Conservation (phyloP, 2,329 filamentous ascomycete genomes). For the Paramyrothecium roridum region DNA sequence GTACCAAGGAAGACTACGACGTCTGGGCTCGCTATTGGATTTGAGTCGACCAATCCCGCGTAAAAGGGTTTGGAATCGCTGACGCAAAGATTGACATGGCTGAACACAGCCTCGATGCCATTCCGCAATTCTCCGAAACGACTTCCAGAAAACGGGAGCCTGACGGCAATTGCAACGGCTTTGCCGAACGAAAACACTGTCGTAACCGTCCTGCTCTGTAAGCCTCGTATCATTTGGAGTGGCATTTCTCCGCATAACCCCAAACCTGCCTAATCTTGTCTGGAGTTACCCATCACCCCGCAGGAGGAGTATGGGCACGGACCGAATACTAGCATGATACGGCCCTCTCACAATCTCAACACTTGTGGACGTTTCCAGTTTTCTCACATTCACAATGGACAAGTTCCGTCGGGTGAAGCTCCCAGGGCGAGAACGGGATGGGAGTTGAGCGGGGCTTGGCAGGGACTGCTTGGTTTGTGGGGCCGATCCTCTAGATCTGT, state of each 20-base stretch:
- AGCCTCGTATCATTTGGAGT: too few species aligned
- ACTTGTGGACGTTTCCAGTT: neutral
- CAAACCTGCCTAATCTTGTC: neutral
- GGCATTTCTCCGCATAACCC: too few species aligned
- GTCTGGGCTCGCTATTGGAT: conserved; percentile 80
- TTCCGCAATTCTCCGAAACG: neutral
- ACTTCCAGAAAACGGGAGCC: neutral
- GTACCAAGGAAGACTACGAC: conserved; percentile 62
- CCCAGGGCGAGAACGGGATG: neutral
- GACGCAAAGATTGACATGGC: neutral
- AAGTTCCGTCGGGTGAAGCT: neutral
- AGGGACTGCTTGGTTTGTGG: neutral
- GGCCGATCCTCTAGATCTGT: neutral
- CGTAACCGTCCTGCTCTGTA: too few species aligned
- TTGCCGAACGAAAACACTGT: neutral
- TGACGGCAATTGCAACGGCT: neutral
- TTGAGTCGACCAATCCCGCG: conserved; percentile 29
- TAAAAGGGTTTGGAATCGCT: neutral
- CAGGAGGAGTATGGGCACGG: neutral
- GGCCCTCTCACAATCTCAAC: neutral
- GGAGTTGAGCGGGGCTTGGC: neutral
- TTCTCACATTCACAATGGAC: neutral
- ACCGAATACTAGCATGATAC: neutral
- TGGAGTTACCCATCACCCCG: neutral
- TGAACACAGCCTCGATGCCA: neutral